Evolutionary conservation across 352 stramenopile species (phyloP).

Genomic region (Phytopythium kandeliae): DNA sequence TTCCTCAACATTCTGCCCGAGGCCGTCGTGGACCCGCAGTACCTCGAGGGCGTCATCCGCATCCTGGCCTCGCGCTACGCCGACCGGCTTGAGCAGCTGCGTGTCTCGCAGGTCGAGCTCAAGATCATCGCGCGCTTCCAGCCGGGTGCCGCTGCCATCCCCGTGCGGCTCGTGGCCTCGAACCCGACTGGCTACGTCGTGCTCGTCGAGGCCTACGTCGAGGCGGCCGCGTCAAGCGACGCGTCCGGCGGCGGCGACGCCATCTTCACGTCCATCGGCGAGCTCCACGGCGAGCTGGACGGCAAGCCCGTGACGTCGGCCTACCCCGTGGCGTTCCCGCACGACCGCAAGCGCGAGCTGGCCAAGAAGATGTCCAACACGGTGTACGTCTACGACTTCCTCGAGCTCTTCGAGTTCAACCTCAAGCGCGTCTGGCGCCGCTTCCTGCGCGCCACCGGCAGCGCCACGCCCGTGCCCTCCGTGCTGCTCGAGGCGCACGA

Average conservation of each 20-base stretch:
- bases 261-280: conserved; percentile 90
- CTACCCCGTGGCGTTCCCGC: conserved; percentile 96
- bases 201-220: conserved; percentile 98
- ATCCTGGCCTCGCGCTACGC: conserved; percentile 85
- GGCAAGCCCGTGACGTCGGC: conserved; percentile 92
- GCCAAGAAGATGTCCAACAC: conserved; percentile 95
- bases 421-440: conserved; percentile 93
- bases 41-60: conserved; percentile 95
- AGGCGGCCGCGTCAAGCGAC: conserved; percentile 85
- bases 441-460: conserved; percentile 67
- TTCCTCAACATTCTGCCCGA: conserved; percentile 98
- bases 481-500: conserved; percentile 93
- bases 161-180: conserved; percentile 93
- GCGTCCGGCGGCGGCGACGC: conserved; percentile 64
- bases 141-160: conserved; percentile 90
- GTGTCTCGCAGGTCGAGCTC: conserved; percentile 96
- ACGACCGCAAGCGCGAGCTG: conserved; percentile 92
- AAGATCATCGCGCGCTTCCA: conserved; percentile 95
- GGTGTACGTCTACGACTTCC: conserved; percentile 99
- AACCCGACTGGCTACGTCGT: conserved; percentile 99
- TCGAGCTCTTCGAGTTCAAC: conserved; percentile 97
- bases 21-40: conserved; percentile 92
- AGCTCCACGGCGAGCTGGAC: conserved; percentile 91
- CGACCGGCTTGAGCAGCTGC: conserved; percentile 88
- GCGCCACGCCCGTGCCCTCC: conserved; percentile 76